Conservation (phyloP, 2,329 filamentous ascomycete species). For the Calonectria pteridis region DNA sequence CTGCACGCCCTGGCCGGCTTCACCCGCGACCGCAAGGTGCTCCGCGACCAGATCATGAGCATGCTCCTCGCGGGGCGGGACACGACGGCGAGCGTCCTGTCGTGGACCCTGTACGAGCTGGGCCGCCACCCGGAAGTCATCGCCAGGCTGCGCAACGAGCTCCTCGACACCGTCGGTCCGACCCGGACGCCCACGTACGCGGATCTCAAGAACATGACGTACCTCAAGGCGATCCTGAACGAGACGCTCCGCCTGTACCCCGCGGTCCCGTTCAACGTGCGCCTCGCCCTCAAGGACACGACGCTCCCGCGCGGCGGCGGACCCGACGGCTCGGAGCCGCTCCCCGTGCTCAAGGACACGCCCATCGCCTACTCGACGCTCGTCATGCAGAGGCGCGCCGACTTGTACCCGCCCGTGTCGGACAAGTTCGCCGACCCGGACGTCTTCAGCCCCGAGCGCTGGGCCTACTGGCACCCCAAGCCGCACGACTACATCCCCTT, state of each 20-base stretch:
- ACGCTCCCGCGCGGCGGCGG: constrained; percentile 80
- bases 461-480: constrained; percentile 72
- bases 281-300: constrained; percentile 78
- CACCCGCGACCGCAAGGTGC: constrained; percentile 77
- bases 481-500: constrained; percentile 82
- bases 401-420: constrained; percentile 68
- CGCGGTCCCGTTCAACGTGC: constrained; percentile 83
- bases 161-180: constrained; percentile 74
- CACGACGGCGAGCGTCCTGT: constrained; percentile 85
- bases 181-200: constrained; percentile 76
- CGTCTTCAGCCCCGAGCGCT: constrained; percentile 75
- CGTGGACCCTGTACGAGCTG: constrained; percentile 87
- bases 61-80: constrained; percentile 88
- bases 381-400: constrained; percentile 77
- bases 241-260: constrained; percentile 85
- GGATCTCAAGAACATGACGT: constrained; percentile 90
- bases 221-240: constrained; percentile 79
- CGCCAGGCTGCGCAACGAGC: constrained; percentile 78
- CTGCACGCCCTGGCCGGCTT: constrained; percentile 86
- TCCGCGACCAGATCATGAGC: constrained; percentile 87
- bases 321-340: constrained; percentile 68
- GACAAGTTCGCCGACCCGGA: constrained; percentile 59
- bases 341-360: constrained; percentile 76
- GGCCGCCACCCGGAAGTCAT: constrained; percentile 77
- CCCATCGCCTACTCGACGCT: constrained; percentile 76